phyloP scores from a whole-genome alignment of 371 early-diverging fungal genomes.

The Nosema muscidifuracis region DNA sequence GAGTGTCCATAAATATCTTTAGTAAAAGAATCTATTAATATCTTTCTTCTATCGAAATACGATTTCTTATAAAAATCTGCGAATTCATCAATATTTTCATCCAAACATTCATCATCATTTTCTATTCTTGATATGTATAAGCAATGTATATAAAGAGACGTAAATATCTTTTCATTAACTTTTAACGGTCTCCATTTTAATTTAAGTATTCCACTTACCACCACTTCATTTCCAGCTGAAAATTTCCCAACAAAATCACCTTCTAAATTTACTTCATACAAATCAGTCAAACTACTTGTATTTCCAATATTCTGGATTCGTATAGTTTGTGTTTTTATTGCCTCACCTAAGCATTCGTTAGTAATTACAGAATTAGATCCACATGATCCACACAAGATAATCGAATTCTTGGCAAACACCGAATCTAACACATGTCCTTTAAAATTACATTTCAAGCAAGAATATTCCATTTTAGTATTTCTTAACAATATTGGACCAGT shows the following conservation, averaged over 20 bases:
- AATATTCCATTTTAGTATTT: constrained; percentile 29
- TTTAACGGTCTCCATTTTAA: constrained; percentile 47
- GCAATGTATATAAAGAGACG: constrained; percentile 45
- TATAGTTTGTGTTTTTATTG: constrained; percentile 49
- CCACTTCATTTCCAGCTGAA: constrained; percentile 53
- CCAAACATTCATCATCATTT: constrained; percentile 6
- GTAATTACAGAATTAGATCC: constrained; percentile 35
- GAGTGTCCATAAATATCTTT: constrained; percentile 46
- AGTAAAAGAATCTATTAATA: constrained; percentile 47
- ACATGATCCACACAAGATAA: constrained; percentile 47
- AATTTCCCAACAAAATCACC: constrained; percentile 50
- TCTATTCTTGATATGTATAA: constrained; percentile 37
- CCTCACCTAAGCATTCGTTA: constrained; percentile 30
- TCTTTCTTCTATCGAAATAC: constrained; percentile 36
- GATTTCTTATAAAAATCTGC: neutral
- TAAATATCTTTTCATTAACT: constrained; percentile 38
- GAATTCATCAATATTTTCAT: neutral
- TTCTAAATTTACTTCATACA: constrained; percentile 52
- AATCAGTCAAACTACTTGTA: constrained; percentile 40
- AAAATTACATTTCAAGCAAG: constrained; percentile 50
- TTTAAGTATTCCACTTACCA: constrained; percentile 49
- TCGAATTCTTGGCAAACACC: constrained; percentile 9
- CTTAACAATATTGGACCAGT: constrained; percentile 48
- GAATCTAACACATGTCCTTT: constrained; percentile 9
- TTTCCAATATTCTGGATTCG: constrained; percentile 58